phyloP scores from a whole-genome alignment of 2,329 filamentous ascomycete genomes.

The Furcasterigmium furcatum region DNA sequence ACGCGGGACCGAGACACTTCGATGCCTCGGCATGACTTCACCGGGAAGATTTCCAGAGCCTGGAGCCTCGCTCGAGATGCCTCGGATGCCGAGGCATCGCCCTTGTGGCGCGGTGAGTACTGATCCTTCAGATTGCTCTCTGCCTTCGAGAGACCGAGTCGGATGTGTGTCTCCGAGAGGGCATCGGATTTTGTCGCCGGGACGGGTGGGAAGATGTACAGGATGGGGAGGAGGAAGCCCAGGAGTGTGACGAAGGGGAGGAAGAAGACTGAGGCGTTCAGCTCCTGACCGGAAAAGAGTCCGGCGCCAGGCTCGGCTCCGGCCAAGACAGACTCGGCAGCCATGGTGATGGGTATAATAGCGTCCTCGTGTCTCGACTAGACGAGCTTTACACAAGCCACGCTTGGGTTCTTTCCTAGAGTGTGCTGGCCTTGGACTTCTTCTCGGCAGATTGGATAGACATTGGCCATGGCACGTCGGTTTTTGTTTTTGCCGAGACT shows the following conservation, averaged over 20 bases:
- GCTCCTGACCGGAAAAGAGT: constrained; percentile 3
- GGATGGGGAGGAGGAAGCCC: constrained; percentile 50
- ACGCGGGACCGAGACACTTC: constrained; percentile 66
- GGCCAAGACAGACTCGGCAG: background rate
- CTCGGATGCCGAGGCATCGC: constrained; percentile 7
- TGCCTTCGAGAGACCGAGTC: constrained; percentile 35
- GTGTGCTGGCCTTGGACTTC: too few species aligned
- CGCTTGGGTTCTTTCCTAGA: too few species aligned
- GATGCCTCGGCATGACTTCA: constrained; percentile 79
- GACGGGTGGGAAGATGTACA: constrained; percentile 53
- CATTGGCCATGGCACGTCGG: too few species aligned
- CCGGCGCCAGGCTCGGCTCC: constrained; percentile 1
- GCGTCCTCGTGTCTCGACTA: too few species aligned
- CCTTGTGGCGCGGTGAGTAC: constrained; percentile 6
- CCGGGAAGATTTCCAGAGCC: constrained; percentile 75
- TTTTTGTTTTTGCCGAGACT: too few species aligned
- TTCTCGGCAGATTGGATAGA: too few species aligned
- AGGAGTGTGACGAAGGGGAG: constrained; percentile 40
- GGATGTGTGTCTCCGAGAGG: constrained; percentile 50
- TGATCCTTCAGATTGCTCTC: constrained; percentile 32
- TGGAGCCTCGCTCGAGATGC: constrained; percentile 31
- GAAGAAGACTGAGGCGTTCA: constrained; percentile 26
- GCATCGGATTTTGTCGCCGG: constrained; percentile 50
- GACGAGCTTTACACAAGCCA: too few species aligned
- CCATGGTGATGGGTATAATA: background rate